These are phyloP conservation scores for Thielaviopsis punctulata DNA, from an alignment of 2,329 filamentous ascomycete genomes.

Conservation along the genomic window DNA sequence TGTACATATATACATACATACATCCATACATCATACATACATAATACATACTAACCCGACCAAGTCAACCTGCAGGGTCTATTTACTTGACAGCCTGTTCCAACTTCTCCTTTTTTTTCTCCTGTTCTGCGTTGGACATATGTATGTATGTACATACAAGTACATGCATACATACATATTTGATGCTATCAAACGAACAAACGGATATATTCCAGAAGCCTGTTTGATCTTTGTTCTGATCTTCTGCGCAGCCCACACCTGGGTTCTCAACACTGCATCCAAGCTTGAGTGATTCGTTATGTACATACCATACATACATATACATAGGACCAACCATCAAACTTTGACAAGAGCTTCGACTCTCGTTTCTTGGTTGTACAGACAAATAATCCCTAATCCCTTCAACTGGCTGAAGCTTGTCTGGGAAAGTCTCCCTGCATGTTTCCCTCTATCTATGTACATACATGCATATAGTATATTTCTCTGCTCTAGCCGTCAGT, in stretches of 20 bases:
- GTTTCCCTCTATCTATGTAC: background rate
- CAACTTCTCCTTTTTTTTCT: no score
- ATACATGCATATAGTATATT: background rate
- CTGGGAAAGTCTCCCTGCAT: background rate
- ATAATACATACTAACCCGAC: no score
- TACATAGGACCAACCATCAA: no score
- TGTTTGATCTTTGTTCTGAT: background rate
- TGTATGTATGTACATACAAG: no score
- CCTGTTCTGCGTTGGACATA: no score
- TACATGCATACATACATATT: no score
- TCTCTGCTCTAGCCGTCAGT: background rate
- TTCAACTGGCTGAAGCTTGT: background rate
- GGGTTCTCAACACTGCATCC: background rate
- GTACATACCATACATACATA: background rate
- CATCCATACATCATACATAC: no score
- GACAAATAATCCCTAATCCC: background rate
- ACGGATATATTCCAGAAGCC: background rate
- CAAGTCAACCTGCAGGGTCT: no score
- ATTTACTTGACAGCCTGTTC: no score
- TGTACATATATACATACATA: background rate
- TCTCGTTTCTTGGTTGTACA: background rate
- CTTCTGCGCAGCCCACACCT: background rate
- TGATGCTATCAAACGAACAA: no score
- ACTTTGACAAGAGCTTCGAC: background rate
- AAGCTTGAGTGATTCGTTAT: background rate